Evolutionary conservation across 73 alveolate genomes (phyloP).

Genomic region (Paramecium biaurelia): DNA sequence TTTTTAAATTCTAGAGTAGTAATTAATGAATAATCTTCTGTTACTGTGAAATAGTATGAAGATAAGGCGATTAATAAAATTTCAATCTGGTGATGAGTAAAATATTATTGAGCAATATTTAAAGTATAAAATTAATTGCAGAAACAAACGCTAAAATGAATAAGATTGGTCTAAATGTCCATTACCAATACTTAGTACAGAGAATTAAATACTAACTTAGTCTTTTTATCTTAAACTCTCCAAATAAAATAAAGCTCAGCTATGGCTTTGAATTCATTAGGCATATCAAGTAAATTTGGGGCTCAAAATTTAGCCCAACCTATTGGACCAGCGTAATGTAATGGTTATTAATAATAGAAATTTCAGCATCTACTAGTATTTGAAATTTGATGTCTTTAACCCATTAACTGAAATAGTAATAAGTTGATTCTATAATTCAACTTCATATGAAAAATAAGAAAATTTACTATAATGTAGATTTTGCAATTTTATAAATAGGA

Average conservation of each 20-base stretch:
- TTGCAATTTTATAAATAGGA: neutral
- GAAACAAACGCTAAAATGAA: slow-evolving; percentile 58
- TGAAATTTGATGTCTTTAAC: neutral
- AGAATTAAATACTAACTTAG: slow-evolving; percentile 50
- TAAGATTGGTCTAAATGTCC: slow-evolving; percentile 74
- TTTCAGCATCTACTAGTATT: slow-evolving; percentile 40
- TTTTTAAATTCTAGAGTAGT: slow-evolving; percentile 16
- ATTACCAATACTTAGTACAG: slow-evolving; percentile 71
- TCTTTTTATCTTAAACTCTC: neutral
- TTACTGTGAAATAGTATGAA: slow-evolving; percentile 53
- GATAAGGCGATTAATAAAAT: slow-evolving; percentile 73
- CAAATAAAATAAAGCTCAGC: neutral
- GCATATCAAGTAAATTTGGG: slow-evolving; percentile 31
- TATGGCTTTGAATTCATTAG: neutral
- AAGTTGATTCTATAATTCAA: neutral
- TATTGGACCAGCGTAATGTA: slow-evolving; percentile 36
- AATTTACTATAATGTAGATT: slow-evolving; percentile 1
- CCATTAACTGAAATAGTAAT: slow-evolving; percentile 5
- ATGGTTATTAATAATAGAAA: neutral
- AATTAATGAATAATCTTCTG: slow-evolving; percentile 25
- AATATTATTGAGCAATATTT: slow-evolving; percentile 65
- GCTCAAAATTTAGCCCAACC: slow-evolving; percentile 12
- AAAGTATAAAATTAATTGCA: slow-evolving; percentile 51
- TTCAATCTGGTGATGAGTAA: slow-evolving; percentile 65
- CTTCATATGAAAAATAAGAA: slow-evolving; percentile 1